These are phyloP conservation scores for Ehretia macrophylla DNA, from an alignment of 257 asterid species.

Conservation along the genomic window DNA sequence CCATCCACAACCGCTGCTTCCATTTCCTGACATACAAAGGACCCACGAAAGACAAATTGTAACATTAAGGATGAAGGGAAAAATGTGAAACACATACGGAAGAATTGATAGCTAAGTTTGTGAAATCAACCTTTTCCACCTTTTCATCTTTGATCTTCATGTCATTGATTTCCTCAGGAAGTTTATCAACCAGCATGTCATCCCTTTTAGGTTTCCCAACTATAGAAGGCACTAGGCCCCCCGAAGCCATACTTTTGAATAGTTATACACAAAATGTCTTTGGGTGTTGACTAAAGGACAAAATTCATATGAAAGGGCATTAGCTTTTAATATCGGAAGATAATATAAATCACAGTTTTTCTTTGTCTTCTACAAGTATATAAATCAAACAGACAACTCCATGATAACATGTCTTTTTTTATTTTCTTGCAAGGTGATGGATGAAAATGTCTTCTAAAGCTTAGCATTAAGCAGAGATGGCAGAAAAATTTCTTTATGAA, in stretches of 20 bases:
- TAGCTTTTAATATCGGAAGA: slow-evolving; percentile 18
- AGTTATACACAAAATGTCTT: slow-evolving; percentile 6
- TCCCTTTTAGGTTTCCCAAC: slow-evolving; percentile 48
- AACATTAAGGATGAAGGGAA: neutral
- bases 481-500: no score
- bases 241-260: slow-evolving; percentile 43
- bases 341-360: no score
- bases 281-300: neutral
- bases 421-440: no score
- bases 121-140: slow-evolving; percentile 82
- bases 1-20: slow-evolving; percentile 88
- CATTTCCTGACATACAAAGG: slow-evolving; percentile 52
- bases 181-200: slow-evolving; percentile 66
- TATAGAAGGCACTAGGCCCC: slow-evolving; percentile 33
- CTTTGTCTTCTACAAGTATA: no score
- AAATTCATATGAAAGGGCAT: slow-evolving; percentile 1
- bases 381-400: neutral
- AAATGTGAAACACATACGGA: neutral
- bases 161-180: slow-evolving; percentile 69
- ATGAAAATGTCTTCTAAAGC: no score
- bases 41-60: neutral
- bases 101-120: no score
- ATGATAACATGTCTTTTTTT: no score
- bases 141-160: slow-evolving; percentile 81
- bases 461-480: no score